phyloP scores from a whole-genome alignment of 169 alveolate species.

The Cryptosporidium ryanae region DNA sequence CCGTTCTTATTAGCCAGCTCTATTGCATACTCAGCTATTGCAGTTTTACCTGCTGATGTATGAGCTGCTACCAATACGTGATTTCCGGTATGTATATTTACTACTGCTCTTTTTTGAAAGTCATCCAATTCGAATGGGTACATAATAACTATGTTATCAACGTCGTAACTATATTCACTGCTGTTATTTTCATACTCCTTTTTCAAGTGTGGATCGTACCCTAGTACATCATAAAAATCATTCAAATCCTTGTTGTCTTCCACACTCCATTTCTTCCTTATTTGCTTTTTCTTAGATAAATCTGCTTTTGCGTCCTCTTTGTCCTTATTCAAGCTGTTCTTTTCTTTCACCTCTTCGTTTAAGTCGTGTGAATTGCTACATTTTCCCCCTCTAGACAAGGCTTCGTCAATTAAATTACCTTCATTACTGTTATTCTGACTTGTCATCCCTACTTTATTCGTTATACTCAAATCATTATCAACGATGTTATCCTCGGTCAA shows the following conservation, averaged over 20 bases:
- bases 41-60: conserved; percentile 99
- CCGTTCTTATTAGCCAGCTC: conserved; percentile 93
- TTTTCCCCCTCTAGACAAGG: not conserved
- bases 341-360: not conserved
- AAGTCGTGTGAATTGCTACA: not conserved
- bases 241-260: conserved; percentile 18
- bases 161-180: not conserved
- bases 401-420: not conserved
- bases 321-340: not conserved
- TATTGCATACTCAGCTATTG: conserved; percentile 98
- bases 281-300: not conserved
- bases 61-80: conserved; percentile 98
- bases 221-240: conserved; percentile 12
- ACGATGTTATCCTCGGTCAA: not conserved
- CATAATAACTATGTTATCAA: conserved; percentile 80
- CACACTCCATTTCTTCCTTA: conserved; percentile 57
- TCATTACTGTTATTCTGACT: not conserved
- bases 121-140: conserved; percentile 95
- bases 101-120: conserved; percentile 96
- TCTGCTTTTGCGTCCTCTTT: not conserved
- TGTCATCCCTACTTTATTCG: too few relatives aligned
- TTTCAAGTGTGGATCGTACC: conserved; percentile 19
- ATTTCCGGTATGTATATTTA: conserved; percentile 90
- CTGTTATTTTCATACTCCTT: not conserved
- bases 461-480: not conserved